Percentiles rank a stretch among this genome's conserved stretches.
These are phyloP conservation scores for Ballota nigra DNA, from an alignment of 257 asterid species.

Conservation along the genomic window DNA sequence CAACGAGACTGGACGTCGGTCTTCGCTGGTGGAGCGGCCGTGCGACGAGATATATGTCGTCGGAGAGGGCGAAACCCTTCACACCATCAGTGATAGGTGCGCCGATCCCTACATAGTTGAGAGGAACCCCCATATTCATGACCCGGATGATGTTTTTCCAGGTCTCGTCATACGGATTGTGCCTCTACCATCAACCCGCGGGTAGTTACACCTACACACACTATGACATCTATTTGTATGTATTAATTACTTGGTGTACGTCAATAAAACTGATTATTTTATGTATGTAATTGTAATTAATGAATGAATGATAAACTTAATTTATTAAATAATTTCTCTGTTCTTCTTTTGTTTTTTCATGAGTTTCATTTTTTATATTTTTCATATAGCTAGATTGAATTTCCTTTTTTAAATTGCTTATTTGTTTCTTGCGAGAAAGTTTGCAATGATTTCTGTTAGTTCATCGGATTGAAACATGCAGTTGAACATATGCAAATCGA, in stretches of 20 bases:
- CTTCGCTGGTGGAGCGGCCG: constrained; percentile 21
- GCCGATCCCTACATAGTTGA: constrained; percentile 34
- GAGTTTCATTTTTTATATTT: not conserved
- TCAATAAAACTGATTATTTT: not conserved
- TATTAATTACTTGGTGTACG: not conserved
- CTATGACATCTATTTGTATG: not conserved
- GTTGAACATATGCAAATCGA: not conserved
- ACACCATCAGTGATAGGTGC: constrained; percentile 35
- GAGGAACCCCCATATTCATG: constrained; percentile 38
- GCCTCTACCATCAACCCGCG: constrained; percentile 5
- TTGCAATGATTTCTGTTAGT: not conserved
- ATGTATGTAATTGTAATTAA: too few species aligned
- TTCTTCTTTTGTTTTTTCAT: not conserved
- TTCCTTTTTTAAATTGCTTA: too few species aligned
- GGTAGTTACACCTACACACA: not conserved
- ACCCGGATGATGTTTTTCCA: constrained; percentile 39
- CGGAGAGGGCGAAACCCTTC: constrained; percentile 38
- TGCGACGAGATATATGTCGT: constrained; percentile 38
- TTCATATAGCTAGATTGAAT: too few species aligned
- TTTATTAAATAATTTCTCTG: too few species aligned
- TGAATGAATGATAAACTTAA: too few species aligned
- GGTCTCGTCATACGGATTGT: constrained; percentile 37
- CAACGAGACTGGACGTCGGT: not conserved
- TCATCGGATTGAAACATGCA: not conserved
- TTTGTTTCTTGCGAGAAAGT: not conserved